A percentile compares a stretch with the other conserved stretches of the same genome.
These are phyloP conservation scores for Saturnispora bothae DNA, from an alignment of 805 yeast genomes.

Conservation along the genomic window DNA sequence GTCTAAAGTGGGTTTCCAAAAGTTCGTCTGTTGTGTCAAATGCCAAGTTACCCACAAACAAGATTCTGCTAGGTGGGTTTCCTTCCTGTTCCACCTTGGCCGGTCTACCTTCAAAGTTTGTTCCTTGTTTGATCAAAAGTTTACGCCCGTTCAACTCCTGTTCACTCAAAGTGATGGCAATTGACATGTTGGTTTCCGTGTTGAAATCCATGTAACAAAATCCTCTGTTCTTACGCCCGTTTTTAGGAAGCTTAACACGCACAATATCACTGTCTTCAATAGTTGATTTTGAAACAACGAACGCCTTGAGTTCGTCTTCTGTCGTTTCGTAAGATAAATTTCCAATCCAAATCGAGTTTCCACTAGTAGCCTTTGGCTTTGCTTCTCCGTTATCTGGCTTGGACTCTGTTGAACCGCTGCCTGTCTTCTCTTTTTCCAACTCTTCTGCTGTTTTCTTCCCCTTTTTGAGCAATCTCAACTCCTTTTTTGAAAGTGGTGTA, in stretches of 20 bases:
- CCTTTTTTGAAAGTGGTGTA: constrained; percentile 84
- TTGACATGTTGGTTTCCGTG: constrained; percentile 44
- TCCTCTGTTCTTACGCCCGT: constrained; percentile 62
- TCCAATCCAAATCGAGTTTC: constrained; percentile 84
- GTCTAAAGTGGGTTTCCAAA: constrained; percentile 73
- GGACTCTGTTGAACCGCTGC: constrained; percentile 18
- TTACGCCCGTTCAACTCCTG: constrained; percentile 71
- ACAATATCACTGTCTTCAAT: constrained; percentile 52
- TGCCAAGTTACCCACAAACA: constrained; percentile 88
- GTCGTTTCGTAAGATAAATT: constrained; percentile 79
- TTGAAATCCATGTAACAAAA: constrained; percentile 85
- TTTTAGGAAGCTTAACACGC: constrained; percentile 73
- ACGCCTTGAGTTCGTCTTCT: constrained; percentile 59
- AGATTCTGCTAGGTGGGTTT: constrained; percentile 79
- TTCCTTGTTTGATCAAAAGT: constrained; percentile 70
- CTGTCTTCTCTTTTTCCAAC: constrained; percentile 29
- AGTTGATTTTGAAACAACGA: constrained; percentile 49
- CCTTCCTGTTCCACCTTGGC: constrained; percentile 28
- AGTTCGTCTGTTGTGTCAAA: constrained; percentile 82
- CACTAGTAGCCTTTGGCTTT: constrained; percentile 11
- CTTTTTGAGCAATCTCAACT: constrained; percentile 73
- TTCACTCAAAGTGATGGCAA: constrained; percentile 64
- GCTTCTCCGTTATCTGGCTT: no score
- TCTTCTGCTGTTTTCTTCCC: constrained; percentile 57
- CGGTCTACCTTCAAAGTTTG: constrained; percentile 84